phyloP scores from a whole-genome alignment of 805 yeast species.

The Maudiozyma serrabonitensis region DNA sequence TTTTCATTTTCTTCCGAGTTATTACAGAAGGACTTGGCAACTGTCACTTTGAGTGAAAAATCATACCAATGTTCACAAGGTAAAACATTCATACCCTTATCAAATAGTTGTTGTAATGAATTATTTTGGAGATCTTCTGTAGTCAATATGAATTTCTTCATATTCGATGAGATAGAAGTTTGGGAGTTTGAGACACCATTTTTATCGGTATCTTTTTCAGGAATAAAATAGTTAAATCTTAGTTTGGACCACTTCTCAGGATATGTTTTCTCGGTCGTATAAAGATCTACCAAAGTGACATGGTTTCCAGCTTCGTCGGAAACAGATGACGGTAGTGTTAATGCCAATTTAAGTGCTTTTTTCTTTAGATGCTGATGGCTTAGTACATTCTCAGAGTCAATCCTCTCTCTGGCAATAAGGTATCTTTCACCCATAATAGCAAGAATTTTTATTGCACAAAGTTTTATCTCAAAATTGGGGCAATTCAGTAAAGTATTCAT shows the following conservation, averaged over 20 bases:
- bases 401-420: conserved; percentile 30
- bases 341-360: conserved; percentile 44
- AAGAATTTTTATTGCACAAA: conserved; percentile 52
- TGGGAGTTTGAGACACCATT: conserved; percentile 10
- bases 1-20: conserved; percentile 43
- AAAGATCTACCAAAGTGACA: conserved; percentile 39
- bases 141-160: conserved; percentile 41
- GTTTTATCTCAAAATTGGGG: conserved; percentile 48
- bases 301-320: conserved; percentile 32
- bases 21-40: conserved; percentile 64
- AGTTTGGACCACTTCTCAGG: conserved; percentile 51
- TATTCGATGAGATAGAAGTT: conserved; percentile 9
- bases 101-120: conserved; percentile 52
- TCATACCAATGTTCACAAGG: conserved; percentile 59
- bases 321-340: conserved; percentile 42
- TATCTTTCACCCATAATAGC: conserved; percentile 53
- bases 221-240: conserved; percentile 41
- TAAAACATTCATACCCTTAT: conserved; percentile 44
- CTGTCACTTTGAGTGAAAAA: conserved; percentile 49
- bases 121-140: conserved; percentile 48
- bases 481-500: conserved; percentile 49
- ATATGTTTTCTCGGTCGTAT: conserved; percentile 33
- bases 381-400: conserved; percentile 18
- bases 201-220: conserved; percentile 13
- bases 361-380: conserved; percentile 31